Evolutionary conservation across 371 early-diverging fungal species (phyloP).

Genomic region (Parasitella parasitica): DNA sequence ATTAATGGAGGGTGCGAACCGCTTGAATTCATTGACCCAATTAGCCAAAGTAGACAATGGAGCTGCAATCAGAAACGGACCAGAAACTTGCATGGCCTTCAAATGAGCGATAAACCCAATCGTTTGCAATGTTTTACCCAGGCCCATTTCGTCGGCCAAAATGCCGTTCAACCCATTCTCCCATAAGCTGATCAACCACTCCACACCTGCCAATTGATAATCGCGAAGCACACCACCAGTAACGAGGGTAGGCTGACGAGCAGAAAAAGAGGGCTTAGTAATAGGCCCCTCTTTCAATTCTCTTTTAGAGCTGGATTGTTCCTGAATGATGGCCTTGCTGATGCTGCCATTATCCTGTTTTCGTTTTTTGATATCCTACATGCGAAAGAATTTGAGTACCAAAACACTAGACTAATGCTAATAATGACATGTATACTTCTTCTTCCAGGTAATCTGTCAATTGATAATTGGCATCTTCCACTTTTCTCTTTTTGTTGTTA

Average conservation of each 20-base stretch:
- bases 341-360: slow-evolving; percentile 35
- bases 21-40: slow-evolving; percentile 95
- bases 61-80: slow-evolving; percentile 94
- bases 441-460: slow-evolving; percentile 61
- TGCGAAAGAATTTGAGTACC: not conserved
- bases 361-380: slow-evolving; percentile 45
- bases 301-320: slow-evolving; percentile 14
- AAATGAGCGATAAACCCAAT: slow-evolving; percentile 90
- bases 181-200: slow-evolving; percentile 97
- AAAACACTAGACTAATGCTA: not conserved
- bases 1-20: slow-evolving; percentile 84
- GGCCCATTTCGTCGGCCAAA: slow-evolving; percentile 98
- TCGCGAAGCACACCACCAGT: slow-evolving; percentile 87
- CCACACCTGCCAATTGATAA: slow-evolving; percentile 96
- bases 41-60: slow-evolving; percentile 97
- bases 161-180: slow-evolving; percentile 98
- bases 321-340: slow-evolving; percentile 35
- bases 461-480: slow-evolving; percentile 50
- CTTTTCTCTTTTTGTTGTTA: slow-evolving; percentile 18
- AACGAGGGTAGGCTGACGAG: slow-evolving; percentile 77
- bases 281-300: not conserved
- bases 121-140: slow-evolving; percentile 97
- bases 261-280: slow-evolving; percentile 45
- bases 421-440: slow-evolving; percentile 51
- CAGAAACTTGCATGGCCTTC: slow-evolving; percentile 81